Base-by-base conservation (phyloP, 225 moss, liverwort and hornwort species). In the Sphagnum contortum region DNA sequence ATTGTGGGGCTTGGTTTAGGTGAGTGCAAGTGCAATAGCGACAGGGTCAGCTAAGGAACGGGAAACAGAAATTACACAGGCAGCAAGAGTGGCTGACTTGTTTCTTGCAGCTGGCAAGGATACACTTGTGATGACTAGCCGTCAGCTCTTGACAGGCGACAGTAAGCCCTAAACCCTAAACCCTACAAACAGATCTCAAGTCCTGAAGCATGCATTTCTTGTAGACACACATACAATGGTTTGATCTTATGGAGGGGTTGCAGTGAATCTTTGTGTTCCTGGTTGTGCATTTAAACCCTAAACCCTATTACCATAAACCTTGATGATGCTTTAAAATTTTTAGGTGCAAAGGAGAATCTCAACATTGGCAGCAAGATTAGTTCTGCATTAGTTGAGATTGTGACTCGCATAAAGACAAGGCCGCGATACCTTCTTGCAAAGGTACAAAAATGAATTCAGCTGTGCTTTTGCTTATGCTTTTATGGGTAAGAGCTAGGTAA, bases 41-140 rank as follows among this genome's bases (percentile, higher is more conserved):
- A 85, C 76, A 70, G 83, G 82, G 57, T 71, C 76, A 53, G 70
- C 82, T 61, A 83, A 81, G 69, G 75, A 80, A 56, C 79, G 91
- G 80, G 87, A 95, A 12, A 53, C 67, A 48, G 89, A 89, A 65
- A 88, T 91, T 62, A 64, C 68, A n/a, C 85, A 88, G 68, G 79
- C 84, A 57, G 80, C 87, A 29, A 73, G 81, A 67, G 72, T 84
- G 64, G 94, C 88, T 53, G 89, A 88, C 69, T 76, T 66, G 54
- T 77, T 88, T 68, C 83, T 95, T 5, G 80, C 88, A 13, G 77
- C 82, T 63, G 91, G 94, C 66, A 81, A 70, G 69, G 89, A 95
- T 78, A 89, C 91, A 65, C 79, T 95, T 14, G 77, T 95, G 66
- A 83, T 95, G 85, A 95, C 94, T 64, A 95, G 86, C 67, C 91